Evolutionary conservation across 164 flowering plant species (phyloP).

Genomic region (Chimonanthus praecox): DNA sequence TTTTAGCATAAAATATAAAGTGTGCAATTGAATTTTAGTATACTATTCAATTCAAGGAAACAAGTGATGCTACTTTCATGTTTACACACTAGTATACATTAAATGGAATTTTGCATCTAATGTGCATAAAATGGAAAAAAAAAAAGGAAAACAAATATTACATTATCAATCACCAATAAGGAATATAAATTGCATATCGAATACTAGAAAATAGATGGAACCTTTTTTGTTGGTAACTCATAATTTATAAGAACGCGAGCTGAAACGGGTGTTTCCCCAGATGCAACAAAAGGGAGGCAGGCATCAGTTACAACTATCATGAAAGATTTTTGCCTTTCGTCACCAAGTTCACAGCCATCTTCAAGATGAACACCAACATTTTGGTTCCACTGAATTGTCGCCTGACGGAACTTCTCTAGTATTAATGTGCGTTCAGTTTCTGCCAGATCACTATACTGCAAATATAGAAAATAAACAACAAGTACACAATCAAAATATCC

Average conservation of each 20-base stretch:
- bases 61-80: too few species aligned
- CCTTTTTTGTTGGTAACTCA: constrained; percentile 91
- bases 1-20: too few species aligned
- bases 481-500: not conserved
- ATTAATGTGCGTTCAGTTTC: constrained; percentile 52
- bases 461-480: constrained; percentile 1
- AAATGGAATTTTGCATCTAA: too few species aligned
- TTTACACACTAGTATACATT: too few species aligned
- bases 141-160: too few species aligned
- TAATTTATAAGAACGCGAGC: constrained; percentile 81
- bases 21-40: too few species aligned
- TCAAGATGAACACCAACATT: constrained; percentile 23
- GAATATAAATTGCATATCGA: not conserved
- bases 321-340: constrained; percentile 46
- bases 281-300: constrained; percentile 73
- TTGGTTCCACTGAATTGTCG: constrained; percentile 50
- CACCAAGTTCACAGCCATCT: constrained; percentile 32
- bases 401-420: constrained; percentile 58
- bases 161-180: not conserved
- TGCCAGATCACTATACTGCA: constrained; percentile 81
- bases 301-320: constrained; percentile 80
- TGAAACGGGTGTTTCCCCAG: constrained; percentile 65
- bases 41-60: too few species aligned
- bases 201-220: constrained; percentile 10
- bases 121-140: not conserved